phyloP scores from a whole-genome alignment of 768 basidiomycete species.

The Austroboletus eburneus region DNA sequence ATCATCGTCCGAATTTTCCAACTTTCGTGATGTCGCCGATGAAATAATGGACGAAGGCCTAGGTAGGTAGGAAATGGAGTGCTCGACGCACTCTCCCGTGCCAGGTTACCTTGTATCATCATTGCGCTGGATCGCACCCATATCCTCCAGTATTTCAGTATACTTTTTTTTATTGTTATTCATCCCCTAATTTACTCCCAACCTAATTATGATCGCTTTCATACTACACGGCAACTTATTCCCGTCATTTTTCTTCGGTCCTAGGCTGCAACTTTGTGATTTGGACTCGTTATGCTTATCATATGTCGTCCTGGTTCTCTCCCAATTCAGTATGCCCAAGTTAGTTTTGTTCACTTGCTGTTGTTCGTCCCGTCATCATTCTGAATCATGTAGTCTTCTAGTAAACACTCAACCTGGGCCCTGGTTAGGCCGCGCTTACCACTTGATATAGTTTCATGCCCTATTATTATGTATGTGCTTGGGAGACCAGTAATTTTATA shows the following conservation, averaged over 20 bases:
- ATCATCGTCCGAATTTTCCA: constrained; percentile 5
- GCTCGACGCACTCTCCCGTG: constrained; percentile 13
- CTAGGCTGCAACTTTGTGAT: background rate
- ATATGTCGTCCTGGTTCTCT: background rate
- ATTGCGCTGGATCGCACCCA: constrained; percentile 14
- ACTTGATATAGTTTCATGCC: too few species aligned
- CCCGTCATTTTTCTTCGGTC: background rate
- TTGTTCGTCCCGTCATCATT: background rate
- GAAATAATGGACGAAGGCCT: constrained; percentile 23
- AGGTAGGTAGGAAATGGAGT: background rate
- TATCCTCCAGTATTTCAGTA: background rate
- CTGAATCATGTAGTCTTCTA: background rate
- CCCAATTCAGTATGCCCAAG: background rate
- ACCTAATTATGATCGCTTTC: constrained; percentile 14
- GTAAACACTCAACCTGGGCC: too few species aligned
- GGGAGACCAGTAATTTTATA: too few species aligned
- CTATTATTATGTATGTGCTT: too few species aligned
- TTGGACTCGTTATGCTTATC: background rate
- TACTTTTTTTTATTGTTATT: constrained; percentile 1
- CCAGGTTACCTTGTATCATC: constrained; percentile 2
- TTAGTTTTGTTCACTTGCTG: too few species aligned
- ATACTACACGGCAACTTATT: background rate
- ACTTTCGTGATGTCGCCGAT: constrained; percentile 6
- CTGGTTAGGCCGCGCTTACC: too few species aligned
- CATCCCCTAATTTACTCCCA: constrained; percentile 11